Percentiles rank a stretch among this genome's conserved stretches.
Conservation (phyloP, 148 eudicot species). For the Spergularia bocconei region DNA sequence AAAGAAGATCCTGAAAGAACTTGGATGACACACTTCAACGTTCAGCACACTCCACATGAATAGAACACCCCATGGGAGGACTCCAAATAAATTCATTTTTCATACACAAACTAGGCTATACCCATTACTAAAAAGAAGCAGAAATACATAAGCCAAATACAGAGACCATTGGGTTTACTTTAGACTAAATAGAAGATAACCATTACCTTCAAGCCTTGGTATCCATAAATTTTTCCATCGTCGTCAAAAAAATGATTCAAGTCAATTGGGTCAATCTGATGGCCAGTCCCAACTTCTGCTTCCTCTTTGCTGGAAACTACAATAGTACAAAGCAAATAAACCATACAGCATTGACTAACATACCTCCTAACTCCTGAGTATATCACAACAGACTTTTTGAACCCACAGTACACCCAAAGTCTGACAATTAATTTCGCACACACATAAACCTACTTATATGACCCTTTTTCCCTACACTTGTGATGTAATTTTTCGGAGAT, state of each 20-base stretch:
- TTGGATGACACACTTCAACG: neutral
- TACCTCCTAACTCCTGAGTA: neutral
- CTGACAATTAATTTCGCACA: neutral
- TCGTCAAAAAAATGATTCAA: slow-evolving; percentile 68
- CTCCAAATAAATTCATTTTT: neutral
- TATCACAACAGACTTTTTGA: neutral
- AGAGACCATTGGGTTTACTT: neutral
- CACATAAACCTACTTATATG: neutral
- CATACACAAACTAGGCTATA: neutral
- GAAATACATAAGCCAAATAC: neutral
- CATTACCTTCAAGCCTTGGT: slow-evolving; percentile 77
- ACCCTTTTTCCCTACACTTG: neutral
- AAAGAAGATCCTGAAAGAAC: neutral
- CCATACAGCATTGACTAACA: neutral
- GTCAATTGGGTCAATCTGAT: slow-evolving; percentile 68
- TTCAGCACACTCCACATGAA: neutral
- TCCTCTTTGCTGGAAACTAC: slow-evolving; percentile 78
- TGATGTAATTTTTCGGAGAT: neutral
- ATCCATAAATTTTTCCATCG: slow-evolving; percentile 90
- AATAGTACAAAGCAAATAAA: slow-evolving; percentile 15
- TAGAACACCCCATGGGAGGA: neutral
- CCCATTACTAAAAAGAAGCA: neutral
- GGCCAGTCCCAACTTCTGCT: slow-evolving; percentile 56
- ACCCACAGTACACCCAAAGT: neutral
- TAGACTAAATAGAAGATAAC: neutral